Base-by-base conservation (phyloP, 2,329 filamentous ascomycete species). In the Paradendryphiella salina region DNA sequence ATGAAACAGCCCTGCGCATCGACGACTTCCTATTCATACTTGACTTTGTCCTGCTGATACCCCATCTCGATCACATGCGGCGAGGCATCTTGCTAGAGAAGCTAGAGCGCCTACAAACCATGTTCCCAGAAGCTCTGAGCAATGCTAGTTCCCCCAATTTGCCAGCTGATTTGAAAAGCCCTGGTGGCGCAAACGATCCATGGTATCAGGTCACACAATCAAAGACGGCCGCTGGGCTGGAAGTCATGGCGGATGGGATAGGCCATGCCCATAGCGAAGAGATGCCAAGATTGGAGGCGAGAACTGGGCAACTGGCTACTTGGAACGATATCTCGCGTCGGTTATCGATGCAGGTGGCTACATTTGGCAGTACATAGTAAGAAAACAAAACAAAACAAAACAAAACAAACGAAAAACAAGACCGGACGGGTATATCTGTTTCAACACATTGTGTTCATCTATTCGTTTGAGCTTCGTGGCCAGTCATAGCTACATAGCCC, bases 21-120 rank as follows among this genome's bases (percentile, higher is more conserved):
- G 77, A 82, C 46, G 81, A 84, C 55, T 81, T 82, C 52, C 61
- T 80, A 6, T 81, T 80, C 41, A 68, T 82, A 45, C 77, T 81
- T 29, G 72, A 74, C 28, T 81, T 82, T 43, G 63, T 82, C 4
- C 75, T 81, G 20, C 73, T 76, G 2, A 78, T 82, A 46, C 76
- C 80, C 6, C 71, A 77, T 14, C 73, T 80, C 23, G 75, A 79
- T 52, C 70, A 72, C 23, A 74, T 78, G 33, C 75, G 79, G 37
- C 74, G 75, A 34, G 71, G 76, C 43, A 75, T 80, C 35, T 59
- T 78, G 33, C 60, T 72, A 1, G 73, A 75, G 49, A 78, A 78
- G 57, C 65, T 77, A 21, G 68, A 75, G 49, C 60, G 65, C 13
- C 54, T 73, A 29, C 67, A 70, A 35, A 63, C 57, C 15, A 66